Evolutionary conservation across 2,329 filamentous ascomycete species (phyloP), one percentile per base, ranked within the genome.

Genomic region (Paramyrothecium sp.): DNA sequence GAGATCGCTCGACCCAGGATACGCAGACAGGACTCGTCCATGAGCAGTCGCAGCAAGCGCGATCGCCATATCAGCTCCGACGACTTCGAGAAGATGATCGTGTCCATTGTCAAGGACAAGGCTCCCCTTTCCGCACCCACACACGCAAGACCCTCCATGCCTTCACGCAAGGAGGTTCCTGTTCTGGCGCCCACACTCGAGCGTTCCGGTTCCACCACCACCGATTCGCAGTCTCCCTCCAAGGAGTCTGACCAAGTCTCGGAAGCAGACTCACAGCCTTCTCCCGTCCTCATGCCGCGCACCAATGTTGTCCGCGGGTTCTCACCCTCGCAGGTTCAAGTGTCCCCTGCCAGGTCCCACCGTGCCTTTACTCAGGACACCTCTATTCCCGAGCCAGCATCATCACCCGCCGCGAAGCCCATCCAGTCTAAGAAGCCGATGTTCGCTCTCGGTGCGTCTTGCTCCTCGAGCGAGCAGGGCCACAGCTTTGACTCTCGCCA

Each of bases 21-120:
- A 64, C 82, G 81, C 66, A 82, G 88, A 65, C 83, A 89, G 66
- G 90, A 93, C 71, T 93, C 89, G 12, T 87, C 81, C 67, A 84
- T 84, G 30, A 82, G 84, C 70, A 88, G 84, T 72, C 84, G 90
- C 59, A 90, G 88, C 69, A 86, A 89, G 88, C 62, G 86, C 81
- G 90, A 95, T 71, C 89, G 91, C 68, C 93, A 97, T 75, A 94
- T 97, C 64, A 96, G 92, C n/a, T 92, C 94, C 7, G 85, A 91
- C 68, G 91, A 95, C 66, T 82, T 98, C 30, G 92, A 97, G 75
- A 96, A 96, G 78, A 96, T 98, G 85, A 91, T 97, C 47, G 86
- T 90, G 56, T 92, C 89, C 44, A 97, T 97, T 56, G 95, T 97
- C 70, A 91, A 96, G 73, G 89, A 95, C 74, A 92, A 91, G 73